These are phyloP conservation scores for Brettanomyces bruxellensis DNA, from an alignment of 805 yeast species.

Conservation along the genomic window DNA sequence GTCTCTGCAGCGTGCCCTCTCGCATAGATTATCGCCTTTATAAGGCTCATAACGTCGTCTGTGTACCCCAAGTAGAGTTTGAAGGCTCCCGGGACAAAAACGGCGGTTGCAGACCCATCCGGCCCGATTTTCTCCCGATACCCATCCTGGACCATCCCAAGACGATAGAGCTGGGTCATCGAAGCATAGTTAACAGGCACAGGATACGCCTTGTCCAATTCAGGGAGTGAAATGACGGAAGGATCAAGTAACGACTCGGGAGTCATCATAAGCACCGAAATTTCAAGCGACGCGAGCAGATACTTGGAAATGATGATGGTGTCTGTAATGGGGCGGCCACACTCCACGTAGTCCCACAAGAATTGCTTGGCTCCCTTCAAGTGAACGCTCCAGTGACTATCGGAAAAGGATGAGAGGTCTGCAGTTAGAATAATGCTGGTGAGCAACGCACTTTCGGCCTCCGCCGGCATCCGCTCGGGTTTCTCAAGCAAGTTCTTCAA, in stretches of 20 bases:
- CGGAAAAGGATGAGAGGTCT: slow-evolving; percentile 45
- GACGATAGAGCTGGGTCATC: slow-evolving; percentile 10
- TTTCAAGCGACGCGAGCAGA: slow-evolving; percentile 39
- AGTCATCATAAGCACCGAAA: slow-evolving; percentile 51
- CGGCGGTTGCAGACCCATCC: slow-evolving; percentile 2
- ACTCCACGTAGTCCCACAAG: slow-evolving; percentile 32
- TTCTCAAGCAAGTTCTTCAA: slow-evolving; percentile 38
- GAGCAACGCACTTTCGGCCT: slow-evolving; percentile 55
- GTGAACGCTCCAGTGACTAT: slow-evolving; percentile 54
- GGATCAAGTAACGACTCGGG: slow-evolving; percentile 19
- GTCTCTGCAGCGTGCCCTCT: slow-evolving; percentile 2
- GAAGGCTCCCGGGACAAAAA: slow-evolving; percentile 11
- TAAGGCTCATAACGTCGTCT: slow-evolving; percentile 17
- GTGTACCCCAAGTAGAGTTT: slow-evolving; percentile 22
- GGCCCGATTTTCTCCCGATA: slow-evolving; percentile 1
- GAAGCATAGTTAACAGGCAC: slow-evolving; percentile 20
- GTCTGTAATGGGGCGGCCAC: slow-evolving; percentile 6
- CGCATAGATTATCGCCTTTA: slow-evolving; percentile 15
- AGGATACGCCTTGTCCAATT: slow-evolving; percentile 28
- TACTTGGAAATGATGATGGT: slow-evolving; percentile 17
- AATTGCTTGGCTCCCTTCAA: slow-evolving; percentile 56
- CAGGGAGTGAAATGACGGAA: slow-evolving; percentile 26
- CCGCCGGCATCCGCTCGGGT: slow-evolving; percentile 27
- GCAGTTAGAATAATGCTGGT: slow-evolving; percentile 58
- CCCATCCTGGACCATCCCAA: slow-evolving; percentile 21